Conservation (phyloP, 805 yeast genomes). For the Candida taoyuanica region DNA sequence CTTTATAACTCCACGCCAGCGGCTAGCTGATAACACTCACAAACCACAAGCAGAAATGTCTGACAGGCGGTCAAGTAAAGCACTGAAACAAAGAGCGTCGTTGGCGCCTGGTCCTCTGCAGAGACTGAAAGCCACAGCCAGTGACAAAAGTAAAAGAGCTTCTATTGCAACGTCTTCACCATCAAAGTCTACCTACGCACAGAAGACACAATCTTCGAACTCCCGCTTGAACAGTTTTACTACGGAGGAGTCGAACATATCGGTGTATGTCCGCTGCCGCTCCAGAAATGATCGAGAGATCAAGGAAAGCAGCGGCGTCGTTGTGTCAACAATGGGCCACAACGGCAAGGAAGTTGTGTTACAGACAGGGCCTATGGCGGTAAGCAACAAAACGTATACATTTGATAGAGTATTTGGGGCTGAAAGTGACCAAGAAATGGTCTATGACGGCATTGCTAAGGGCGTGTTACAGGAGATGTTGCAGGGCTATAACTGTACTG, state of each 20-base stretch:
- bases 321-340: conserved; percentile 44
- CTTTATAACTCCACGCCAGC: no score
- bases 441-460: conserved; percentile 62
- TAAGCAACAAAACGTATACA: conserved; percentile 47
- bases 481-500: conserved; percentile 70
- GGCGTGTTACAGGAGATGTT: conserved; percentile 58
- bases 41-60: background rate
- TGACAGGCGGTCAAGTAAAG: conserved; percentile 6
- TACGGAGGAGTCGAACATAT: conserved; percentile 36
- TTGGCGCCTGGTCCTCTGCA: conserved; percentile 4
- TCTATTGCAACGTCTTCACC: conserved; percentile 21
- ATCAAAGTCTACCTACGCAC: conserved; percentile 18
- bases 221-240: conserved; percentile 12
- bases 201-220: conserved; percentile 22
- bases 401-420: conserved; percentile 82
- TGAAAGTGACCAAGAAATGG: conserved; percentile 64
- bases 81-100: conserved; percentile 9
- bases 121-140: conserved; percentile 4
- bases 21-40: no score
- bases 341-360: conserved; percentile 43
- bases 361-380: conserved; percentile 35
- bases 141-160: conserved; percentile 14
- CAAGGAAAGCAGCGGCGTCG: conserved; percentile 50
- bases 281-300: conserved; percentile 52
- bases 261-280: conserved; percentile 54